Base-by-base conservation (phyloP, 2,329 filamentous ascomycete genomes). In the Neonectria hederae region DNA sequence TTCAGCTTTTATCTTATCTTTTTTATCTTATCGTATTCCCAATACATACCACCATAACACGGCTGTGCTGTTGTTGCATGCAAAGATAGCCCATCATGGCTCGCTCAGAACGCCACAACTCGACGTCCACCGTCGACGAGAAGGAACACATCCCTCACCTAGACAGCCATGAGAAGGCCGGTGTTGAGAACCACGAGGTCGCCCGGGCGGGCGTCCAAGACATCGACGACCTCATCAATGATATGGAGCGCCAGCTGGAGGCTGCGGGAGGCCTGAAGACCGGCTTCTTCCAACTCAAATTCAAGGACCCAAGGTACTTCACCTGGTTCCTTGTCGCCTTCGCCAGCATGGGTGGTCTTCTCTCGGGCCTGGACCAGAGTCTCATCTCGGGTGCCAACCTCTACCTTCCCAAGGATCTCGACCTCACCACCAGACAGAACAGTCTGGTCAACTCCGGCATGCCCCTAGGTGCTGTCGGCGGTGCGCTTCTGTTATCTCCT, bases 311-410 rank as follows among this genome's bases (percentile, higher is more conserved):
- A 0, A 86, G 88, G 72, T 73, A 78, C 59, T 93, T 92, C 75
- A 92, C 90, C 26, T 90, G 85, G 81, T 78, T 90, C 17, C 83
- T 92, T 14, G 89, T 91, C 48, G 87, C 84, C 1, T 92, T 92
- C 70, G 90, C 90, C n/a, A 90, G 88, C 17, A 91, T 92, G 88
- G 90, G 90, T 54, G 90, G 90, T 74, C 80, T 93, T 22, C 84
- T 92, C 0, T 91, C 89, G 1, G 90, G 90, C 65, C 83, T 93
- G 21, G 90, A 93, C 73, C 90, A 93, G 77, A 90, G 87, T 49
- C 81, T 92, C 60, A 93, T 93, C 71, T 89, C 86, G 13, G 90
- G 90, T 56, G 90, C 90, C 54, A 90, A 90, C 72, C 80, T 92
- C 4, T 90, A 86, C 74, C 80, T 92, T 48, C 90, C 90, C 3